Percentiles rank a stretch among this genome's conserved stretches.
These are phyloP conservation scores for Termitomyces sp. DNA, from an alignment of 768 basidiomycete species.

Conservation along the genomic window DNA sequence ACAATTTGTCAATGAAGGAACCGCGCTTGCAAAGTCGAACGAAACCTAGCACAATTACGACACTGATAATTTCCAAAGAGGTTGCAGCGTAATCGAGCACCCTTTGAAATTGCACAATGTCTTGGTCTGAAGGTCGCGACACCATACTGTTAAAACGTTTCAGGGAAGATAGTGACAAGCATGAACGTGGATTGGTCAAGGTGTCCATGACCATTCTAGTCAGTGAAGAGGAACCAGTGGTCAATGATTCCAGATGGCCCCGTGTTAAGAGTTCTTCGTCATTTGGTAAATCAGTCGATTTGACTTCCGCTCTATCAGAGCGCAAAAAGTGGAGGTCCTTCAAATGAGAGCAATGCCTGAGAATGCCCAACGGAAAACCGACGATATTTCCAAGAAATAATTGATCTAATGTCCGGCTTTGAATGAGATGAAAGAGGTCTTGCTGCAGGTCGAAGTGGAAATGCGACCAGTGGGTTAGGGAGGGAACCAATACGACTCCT, in stretches of 20 bases:
- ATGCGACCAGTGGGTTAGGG: neutral
- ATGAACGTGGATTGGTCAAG: neutral
- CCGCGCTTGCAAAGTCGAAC: neutral
- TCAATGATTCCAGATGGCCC: slow-evolving; percentile 1
- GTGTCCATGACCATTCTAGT: neutral
- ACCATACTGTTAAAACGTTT: neutral
- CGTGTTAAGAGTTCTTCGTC: neutral
- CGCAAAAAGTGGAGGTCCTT: neutral
- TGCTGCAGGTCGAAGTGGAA: neutral
- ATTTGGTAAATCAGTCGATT: neutral
- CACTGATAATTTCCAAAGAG: neutral
- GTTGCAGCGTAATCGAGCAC: neutral
- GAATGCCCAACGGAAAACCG: neutral
- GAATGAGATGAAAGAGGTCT: neutral
- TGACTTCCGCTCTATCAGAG: neutral
- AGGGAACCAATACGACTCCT: too few relatives aligned
- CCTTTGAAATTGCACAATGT: neutral
- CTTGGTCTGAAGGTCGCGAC: neutral
- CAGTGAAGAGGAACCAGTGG: neutral
- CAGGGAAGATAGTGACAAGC: neutral
- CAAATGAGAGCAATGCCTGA: slow-evolving; percentile 1
- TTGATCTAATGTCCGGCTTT: neutral
- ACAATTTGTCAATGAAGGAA: neutral
- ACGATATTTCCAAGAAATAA: neutral
- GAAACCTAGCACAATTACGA: neutral